Conservation (phyloP, 345 rosid genomes). For the Clarkia xantiana region DNA sequence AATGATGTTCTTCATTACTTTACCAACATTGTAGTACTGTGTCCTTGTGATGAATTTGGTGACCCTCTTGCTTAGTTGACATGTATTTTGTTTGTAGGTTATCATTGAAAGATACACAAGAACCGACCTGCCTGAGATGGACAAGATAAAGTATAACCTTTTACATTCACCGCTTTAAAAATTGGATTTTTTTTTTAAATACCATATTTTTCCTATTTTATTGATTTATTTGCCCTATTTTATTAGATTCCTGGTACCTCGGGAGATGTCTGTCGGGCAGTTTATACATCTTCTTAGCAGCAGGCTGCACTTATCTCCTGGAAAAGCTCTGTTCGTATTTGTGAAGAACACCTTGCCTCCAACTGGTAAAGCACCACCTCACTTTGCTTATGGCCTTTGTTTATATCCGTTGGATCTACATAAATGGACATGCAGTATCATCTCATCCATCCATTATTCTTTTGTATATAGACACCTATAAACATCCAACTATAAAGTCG, state of each 20-base stretch:
- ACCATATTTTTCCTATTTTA: not conserved
- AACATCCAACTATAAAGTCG: too few species aligned
- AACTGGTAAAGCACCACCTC: constrained; percentile 28
- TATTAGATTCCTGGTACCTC: constrained; percentile 63
- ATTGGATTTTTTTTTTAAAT: not conserved
- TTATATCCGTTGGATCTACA: too few species aligned
- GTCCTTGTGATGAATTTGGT: not conserved
- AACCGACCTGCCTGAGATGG: constrained; percentile 63
- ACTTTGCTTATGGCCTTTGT: too few species aligned
- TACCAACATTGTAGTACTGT: too few species aligned
- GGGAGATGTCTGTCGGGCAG: constrained; percentile 86
- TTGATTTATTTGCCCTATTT: not conserved
- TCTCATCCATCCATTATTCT: too few species aligned
- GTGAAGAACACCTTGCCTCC: constrained; percentile 71
- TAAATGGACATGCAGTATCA: too few species aligned
- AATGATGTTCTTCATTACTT: too few species aligned
- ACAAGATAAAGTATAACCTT: constrained; percentile 46
- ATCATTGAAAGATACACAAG: constrained; percentile 52
- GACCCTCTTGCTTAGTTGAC: not conserved
- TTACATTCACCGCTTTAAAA: not conserved
- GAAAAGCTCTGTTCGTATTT: constrained; percentile 68
- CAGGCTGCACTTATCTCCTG: constrained; percentile 54
- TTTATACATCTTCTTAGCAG: constrained; percentile 61
- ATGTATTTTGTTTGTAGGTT: constrained; percentile 20
- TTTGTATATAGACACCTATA: too few species aligned